These are phyloP conservation scores for Auricularia sp. DNA, from an alignment of 768 basidiomycete species.

Conservation along the genomic window DNA sequence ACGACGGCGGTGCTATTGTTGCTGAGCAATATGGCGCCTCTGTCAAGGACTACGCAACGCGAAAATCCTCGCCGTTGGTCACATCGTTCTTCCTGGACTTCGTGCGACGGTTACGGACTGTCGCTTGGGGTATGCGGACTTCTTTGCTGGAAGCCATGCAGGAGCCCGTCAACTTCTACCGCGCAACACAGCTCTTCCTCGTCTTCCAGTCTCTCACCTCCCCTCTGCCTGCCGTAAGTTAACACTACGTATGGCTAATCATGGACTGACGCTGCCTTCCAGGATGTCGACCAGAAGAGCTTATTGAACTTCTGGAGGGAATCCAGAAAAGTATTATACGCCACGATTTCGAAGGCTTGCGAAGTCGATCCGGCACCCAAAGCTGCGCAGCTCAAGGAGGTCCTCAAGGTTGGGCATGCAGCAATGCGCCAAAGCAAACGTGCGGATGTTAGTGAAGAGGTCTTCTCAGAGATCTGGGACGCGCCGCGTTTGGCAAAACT, in stretches of 20 bases:
- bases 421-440: slow-evolving; percentile 59
- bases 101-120: slow-evolving; percentile 49
- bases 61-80: slow-evolving; percentile 72
- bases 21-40: slow-evolving; percentile 52
- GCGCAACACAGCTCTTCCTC: slow-evolving; percentile 64
- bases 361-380: slow-evolving; percentile 37
- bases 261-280: slow-evolving; percentile 9
- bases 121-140: slow-evolving; percentile 55
- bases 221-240: slow-evolving; percentile 32
- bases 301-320: slow-evolving; percentile 37
- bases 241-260: slow-evolving; percentile 7
- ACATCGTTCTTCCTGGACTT: slow-evolving; percentile 70
- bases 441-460: slow-evolving; percentile 21
- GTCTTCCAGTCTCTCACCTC: slow-evolving; percentile 56
- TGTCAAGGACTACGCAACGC: slow-evolving; percentile 62
- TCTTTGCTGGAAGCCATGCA: slow-evolving; percentile 46
- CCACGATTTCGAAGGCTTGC: slow-evolving; percentile 38
- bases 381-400: slow-evolving; percentile 63
- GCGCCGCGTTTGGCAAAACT: slow-evolving; percentile 45
- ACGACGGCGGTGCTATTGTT: slow-evolving; percentile 31
- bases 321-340: slow-evolving; percentile 40
- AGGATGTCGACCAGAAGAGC: slow-evolving; percentile 30
- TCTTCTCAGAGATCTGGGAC: slow-evolving; percentile 44
- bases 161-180: slow-evolving; percentile 64
- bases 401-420: slow-evolving; percentile 58